These are phyloP conservation scores for Areca catechu DNA, from an alignment of 176 grass and related monocot genomes.

Conservation along the genomic window DNA sequence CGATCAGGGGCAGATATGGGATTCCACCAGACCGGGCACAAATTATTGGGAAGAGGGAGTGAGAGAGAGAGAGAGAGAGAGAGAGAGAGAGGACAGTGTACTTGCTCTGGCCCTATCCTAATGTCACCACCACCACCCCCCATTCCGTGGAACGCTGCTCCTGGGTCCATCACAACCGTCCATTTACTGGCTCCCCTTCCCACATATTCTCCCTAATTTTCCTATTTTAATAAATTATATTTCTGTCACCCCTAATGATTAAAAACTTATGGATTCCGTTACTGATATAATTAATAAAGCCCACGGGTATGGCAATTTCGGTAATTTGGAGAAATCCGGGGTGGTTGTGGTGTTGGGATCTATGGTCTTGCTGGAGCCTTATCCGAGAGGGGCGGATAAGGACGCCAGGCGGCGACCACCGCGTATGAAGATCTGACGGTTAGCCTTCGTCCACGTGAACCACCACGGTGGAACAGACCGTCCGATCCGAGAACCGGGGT, in stretches of 20 bases:
- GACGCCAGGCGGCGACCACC: conserved; percentile 12
- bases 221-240: neutral
- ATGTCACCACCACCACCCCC: no score
- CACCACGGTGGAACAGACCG: neutral
- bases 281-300: neutral
- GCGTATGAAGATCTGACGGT: neutral
- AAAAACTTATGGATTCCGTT: conserved; percentile 18
- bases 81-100: neutral
- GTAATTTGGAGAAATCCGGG: no score
- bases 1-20: neutral
- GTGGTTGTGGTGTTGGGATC: no score
- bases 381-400: conserved; percentile 41
- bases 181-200: neutral
- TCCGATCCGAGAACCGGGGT: neutral
- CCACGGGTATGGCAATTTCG: no score
- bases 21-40: neutral
- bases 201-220: neutral
- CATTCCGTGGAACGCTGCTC: no score
- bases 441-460: neutral
- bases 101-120: no score
- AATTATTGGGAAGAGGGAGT: neutral
- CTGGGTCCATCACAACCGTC: neutral
- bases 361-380: conserved; percentile 7
- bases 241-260: conserved; percentile 10
- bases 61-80: neutral